Conservation (phyloP, 2,329 filamentous ascomycete genomes). For the Pseudogymnoascus sp. region DNA sequence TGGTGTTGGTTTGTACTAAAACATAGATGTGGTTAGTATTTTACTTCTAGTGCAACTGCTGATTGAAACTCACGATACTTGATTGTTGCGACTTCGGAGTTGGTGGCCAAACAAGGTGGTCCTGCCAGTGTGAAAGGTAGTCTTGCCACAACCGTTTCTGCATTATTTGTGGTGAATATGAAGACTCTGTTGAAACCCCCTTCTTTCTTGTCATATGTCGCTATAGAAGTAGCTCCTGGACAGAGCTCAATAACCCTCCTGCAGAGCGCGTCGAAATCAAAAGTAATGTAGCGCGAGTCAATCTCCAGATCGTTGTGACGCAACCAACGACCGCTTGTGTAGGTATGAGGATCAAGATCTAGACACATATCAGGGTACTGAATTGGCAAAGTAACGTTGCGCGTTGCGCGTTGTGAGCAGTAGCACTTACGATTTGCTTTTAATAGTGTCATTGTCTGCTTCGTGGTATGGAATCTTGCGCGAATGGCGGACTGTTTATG, state of each 20-base stretch:
- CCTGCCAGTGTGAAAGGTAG: conserved; percentile 35
- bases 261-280: conserved; percentile 35
- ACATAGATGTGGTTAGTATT: not conserved
- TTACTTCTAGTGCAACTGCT: not conserved
- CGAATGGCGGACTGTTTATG: not conserved
- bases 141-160: conserved; percentile 32
- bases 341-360: conserved; percentile 26
- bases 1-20: conserved; percentile 26
- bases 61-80: conserved; percentile 30
- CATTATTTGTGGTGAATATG: conserved; percentile 35
- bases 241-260: conserved; percentile 31
- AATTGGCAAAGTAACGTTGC: not conserved
- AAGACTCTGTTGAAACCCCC: conserved; percentile 39
- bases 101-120: conserved; percentile 30
- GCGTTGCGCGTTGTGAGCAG: not conserved
- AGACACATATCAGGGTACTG: not conserved
- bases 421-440: not conserved
- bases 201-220: conserved; percentile 35
- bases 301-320: conserved; percentile 31
- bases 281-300: conserved; percentile 31
- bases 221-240: conserved; percentile 30
- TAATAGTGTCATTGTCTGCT: not conserved
- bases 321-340: conserved; percentile 34
- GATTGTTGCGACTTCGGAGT: conserved; percentile 40
- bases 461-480: not conserved